These are phyloP conservation scores for Onygena corvina DNA, from an alignment of 2,329 filamentous ascomycete species.

Conservation along the genomic window DNA sequence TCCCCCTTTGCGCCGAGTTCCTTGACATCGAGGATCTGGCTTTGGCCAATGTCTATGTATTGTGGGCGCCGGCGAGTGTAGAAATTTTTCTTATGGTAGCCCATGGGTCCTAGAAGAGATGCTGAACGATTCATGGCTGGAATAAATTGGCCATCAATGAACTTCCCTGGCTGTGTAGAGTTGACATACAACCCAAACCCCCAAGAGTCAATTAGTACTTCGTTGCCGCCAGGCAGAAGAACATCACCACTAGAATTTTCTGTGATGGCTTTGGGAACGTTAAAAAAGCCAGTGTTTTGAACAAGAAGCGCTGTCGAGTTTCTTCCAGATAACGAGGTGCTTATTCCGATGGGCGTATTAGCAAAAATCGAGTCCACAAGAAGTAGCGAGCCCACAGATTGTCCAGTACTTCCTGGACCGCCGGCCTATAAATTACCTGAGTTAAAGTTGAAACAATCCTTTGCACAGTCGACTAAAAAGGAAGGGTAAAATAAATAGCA, in stretches of 20 bases:
- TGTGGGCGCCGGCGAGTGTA: background rate
- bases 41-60: background rate
- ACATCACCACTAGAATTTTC: slow-evolving; percentile 1
- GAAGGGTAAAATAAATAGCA: no score
- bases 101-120: background rate
- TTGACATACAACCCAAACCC: slow-evolving; percentile 17
- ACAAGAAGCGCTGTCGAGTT: slow-evolving; percentile 14
- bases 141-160: slow-evolving; percentile 9
- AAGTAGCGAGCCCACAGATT: slow-evolving; percentile 42
- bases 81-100: background rate
- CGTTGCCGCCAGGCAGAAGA: slow-evolving; percentile 16
- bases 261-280: slow-evolving; percentile 13
- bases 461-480: background rate
- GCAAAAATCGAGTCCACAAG: slow-evolving; percentile 43
- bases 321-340: slow-evolving; percentile 1
- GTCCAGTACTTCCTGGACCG: slow-evolving; percentile 27
- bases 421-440: slow-evolving; percentile 21
- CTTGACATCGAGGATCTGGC: slow-evolving; percentile 17
- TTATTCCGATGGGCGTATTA: slow-evolving; percentile 39
- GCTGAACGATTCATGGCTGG: background rate
- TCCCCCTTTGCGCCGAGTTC: slow-evolving; percentile 37
- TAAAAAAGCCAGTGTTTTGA: slow-evolving; percentile 19
- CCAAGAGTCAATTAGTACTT: slow-evolving; percentile 16
- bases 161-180: slow-evolving; percentile 8
- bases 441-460: no score